phyloP scores from a whole-genome alignment of 2,329 filamentous ascomycete genomes.

The Neonectria ditissima region DNA sequence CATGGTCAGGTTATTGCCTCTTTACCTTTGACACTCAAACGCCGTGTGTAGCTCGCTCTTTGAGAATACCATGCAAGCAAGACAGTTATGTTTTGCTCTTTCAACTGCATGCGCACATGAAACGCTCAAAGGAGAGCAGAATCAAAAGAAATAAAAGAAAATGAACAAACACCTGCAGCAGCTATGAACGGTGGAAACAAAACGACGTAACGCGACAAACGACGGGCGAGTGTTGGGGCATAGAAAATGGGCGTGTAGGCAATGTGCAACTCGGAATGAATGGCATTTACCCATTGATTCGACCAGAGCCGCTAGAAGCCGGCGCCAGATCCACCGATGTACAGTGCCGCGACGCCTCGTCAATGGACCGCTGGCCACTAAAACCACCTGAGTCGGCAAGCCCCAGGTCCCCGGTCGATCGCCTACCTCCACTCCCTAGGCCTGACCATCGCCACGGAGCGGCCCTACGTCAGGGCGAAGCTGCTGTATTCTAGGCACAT shows the following conservation, averaged over 20 bases:
- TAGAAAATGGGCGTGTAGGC: not conserved
- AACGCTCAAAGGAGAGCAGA: not conserved
- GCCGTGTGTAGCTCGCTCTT: no score
- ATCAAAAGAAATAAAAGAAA: not conserved
- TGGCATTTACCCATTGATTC: no score
- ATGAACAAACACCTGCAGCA: not conserved
- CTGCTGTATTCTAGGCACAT: not conserved
- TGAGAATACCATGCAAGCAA: no score
- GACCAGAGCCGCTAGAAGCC: not conserved
- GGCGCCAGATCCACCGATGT: not conserved
- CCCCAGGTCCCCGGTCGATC: not conserved
- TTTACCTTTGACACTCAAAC: no score
- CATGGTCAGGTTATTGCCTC: no score
- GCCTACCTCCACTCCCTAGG: not conserved
- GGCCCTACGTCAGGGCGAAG: not conserved
- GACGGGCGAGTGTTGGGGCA: slow-evolving; percentile 1
- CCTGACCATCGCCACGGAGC: not conserved
- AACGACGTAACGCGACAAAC: slow-evolving; percentile 15
- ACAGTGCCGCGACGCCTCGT: not conserved
- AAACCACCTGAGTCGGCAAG: not conserved
- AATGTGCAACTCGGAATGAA: no score
- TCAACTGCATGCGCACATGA: not conserved
- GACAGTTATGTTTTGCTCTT: no score
- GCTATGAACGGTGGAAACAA: not conserved
- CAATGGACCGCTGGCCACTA: not conserved